A percentile compares a stretch with the other conserved stretches of the same genome.
These are phyloP conservation scores for Eleusine coracana DNA, from an alignment of 176 grass and related monocot species.

Conservation along the genomic window DNA sequence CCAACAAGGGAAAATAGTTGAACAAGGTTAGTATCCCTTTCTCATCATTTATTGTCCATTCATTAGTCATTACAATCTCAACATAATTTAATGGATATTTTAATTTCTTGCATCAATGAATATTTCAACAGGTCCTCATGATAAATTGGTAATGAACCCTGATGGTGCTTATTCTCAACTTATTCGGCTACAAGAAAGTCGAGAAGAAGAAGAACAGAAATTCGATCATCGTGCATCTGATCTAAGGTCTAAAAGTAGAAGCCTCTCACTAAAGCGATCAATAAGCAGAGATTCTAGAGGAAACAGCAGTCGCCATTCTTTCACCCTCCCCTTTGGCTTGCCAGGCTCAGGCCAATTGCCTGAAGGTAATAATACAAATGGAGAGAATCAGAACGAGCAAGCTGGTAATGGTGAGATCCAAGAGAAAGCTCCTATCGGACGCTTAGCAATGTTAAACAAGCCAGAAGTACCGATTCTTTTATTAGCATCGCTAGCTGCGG, in stretches of 20 bases:
- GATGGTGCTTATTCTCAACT: conserved; percentile 78
- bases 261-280: conserved; percentile 55
- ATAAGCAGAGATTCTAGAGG: conserved; percentile 56
- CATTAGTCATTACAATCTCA: neutral
- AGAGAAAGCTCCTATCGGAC: conserved; percentile 59
- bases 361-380: conserved; percentile 37
- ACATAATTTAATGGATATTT: neutral
- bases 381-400: conserved; percentile 24
- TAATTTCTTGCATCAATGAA: neutral
- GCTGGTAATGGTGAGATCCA: conserved; percentile 33
- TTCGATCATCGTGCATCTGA: conserved; percentile 14
- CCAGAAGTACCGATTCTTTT: conserved; percentile 76
- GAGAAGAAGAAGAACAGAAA: conserved; percentile 31
- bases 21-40: conserved; percentile 58
- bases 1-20: conserved; percentile 74
- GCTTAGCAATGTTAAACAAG: conserved; percentile 74
- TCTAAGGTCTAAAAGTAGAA: conserved; percentile 57
- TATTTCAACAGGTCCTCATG: conserved; percentile 62
- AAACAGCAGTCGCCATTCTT: conserved; percentile 58
- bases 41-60: neutral
- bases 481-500: conserved; percentile 71
- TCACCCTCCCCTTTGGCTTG: conserved; percentile 40
- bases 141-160: conserved; percentile 65
- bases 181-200: conserved; percentile 56
- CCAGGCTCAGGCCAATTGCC: conserved; percentile 40